phyloP scores from a whole-genome alignment of 768 basidiomycete genomes.

The Phaeotremella skinneri region DNA sequence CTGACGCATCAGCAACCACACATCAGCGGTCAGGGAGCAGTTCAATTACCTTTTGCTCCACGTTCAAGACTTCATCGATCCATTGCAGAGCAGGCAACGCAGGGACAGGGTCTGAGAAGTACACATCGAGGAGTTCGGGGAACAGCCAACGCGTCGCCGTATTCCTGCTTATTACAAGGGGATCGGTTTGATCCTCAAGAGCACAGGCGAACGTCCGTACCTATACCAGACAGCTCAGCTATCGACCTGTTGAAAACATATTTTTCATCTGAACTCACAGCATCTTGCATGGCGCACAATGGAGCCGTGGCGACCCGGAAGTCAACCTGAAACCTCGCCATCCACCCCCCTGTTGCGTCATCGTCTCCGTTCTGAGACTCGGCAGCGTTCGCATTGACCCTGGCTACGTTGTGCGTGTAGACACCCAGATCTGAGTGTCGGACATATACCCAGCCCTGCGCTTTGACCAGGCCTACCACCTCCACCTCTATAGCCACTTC shows the following conservation, averaged over 20 bases:
- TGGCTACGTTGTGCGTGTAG: slow-evolving; percentile 8
- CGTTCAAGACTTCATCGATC: slow-evolving; percentile 45
- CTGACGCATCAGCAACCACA: not conserved
- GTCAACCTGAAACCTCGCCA: slow-evolving; percentile 29
- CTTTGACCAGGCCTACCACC: slow-evolving; percentile 42
- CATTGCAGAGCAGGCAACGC: slow-evolving; percentile 7
- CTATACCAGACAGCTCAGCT: slow-evolving; percentile 2
- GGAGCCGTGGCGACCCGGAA: slow-evolving; percentile 29
- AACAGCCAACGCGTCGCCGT: slow-evolving; percentile 43
- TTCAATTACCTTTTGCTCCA: slow-evolving; percentile 38
- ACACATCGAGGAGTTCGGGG: slow-evolving; percentile 21
- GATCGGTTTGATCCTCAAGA: slow-evolving; percentile 16
- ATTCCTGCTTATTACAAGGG: slow-evolving; percentile 8
- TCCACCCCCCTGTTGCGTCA: not conserved
- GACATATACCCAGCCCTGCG: slow-evolving; percentile 41
- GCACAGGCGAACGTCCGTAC: slow-evolving; percentile 8
- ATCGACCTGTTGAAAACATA: not conserved
- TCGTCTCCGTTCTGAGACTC: not conserved
- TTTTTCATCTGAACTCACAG: slow-evolving; percentile 22
- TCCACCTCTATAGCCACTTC: slow-evolving; percentile 40
- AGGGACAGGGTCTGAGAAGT: not conserved
- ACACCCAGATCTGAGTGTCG: slow-evolving; percentile 18
- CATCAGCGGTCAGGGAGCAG: not conserved
- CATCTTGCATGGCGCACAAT: slow-evolving; percentile 40
- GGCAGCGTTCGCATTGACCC: slow-evolving; percentile 13